Conservation (phyloP, 805 yeast species). For the Saccharomyces paradoxus region DNA sequence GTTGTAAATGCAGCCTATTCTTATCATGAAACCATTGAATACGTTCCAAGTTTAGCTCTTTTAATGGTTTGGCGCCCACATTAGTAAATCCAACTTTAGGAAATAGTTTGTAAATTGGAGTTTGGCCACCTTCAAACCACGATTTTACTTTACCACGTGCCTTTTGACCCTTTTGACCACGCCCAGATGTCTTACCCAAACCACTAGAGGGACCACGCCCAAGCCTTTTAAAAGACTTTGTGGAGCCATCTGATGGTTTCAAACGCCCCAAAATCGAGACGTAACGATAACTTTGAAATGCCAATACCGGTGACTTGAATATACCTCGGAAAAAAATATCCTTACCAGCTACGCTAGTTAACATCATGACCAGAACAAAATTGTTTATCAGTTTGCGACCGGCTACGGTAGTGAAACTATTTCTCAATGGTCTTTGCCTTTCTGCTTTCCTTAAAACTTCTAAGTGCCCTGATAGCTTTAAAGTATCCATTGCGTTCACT, state of each 20-base stretch:
- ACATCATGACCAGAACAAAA: background rate
- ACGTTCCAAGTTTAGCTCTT: conserved; percentile 56
- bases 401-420: background rate
- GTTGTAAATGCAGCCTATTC: conserved; percentile 52
- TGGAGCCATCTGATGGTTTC: conserved; percentile 55
- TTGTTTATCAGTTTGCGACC: background rate
- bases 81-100: conserved; percentile 86
- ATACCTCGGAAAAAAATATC: background rate
- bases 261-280: conserved; percentile 46
- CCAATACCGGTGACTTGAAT: background rate
- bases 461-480: background rate
- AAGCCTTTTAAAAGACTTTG: conserved; percentile 55
- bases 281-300: conserved; percentile 22
- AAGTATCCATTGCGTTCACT: background rate
- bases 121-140: conserved; percentile 99
- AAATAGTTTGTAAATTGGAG: conserved; percentile 75
- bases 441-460: too few relatives aligned
- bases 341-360: background rate
- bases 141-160: conserved; percentile 85
- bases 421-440: background rate
- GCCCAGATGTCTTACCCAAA: conserved; percentile 87
- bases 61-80: conserved; percentile 44
- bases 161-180: conserved; percentile 98
- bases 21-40: conserved; percentile 63
- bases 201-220: conserved; percentile 97